Conservation (phyloP, 2,329 filamentous ascomycete genomes). For the Dendrostoma leiphaemia region DNA sequence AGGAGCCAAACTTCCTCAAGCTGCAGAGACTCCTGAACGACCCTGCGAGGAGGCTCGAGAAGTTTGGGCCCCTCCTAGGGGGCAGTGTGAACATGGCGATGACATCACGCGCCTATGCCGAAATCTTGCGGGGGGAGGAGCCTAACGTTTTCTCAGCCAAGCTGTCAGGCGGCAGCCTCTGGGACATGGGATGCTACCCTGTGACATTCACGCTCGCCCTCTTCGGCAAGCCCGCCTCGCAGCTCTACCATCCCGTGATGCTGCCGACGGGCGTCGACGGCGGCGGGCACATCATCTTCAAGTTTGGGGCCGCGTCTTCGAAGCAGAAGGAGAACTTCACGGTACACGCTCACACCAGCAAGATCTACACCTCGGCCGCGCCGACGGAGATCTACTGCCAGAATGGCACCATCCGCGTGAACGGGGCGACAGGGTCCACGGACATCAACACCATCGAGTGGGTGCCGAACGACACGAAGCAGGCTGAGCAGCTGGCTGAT, state of each 20-base stretch:
- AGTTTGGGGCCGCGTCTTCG: constrained; percentile 9
- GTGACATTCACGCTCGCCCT: constrained; percentile 14
- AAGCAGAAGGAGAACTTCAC: constrained; percentile 17
- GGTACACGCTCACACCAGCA: constrained; percentile 18
- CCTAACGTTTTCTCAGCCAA: constrained; percentile 18
- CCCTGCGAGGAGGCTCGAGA: constrained; percentile 8
- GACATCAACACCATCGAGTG: constrained; percentile 17
- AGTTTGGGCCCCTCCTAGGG: constrained; percentile 13
- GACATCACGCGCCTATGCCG: constrained; percentile 15
- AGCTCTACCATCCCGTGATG: constrained; percentile 15
- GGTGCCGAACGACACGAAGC: constrained; percentile 9
- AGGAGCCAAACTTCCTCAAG: constrained; percentile 18
- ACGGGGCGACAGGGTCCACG: constrained; percentile 15
- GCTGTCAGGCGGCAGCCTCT: constrained; percentile 13
- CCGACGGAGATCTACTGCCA: constrained; percentile 18
- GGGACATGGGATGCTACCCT: constrained; percentile 19
- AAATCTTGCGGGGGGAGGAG: constrained; percentile 15
- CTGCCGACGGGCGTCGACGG: constrained; percentile 17
- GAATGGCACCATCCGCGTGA: constrained; percentile 15
- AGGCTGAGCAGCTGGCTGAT: constrained; percentile 14
- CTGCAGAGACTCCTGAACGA: constrained; percentile 11
- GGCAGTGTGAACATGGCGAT: constrained; percentile 15
- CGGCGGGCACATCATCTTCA: constrained; percentile 13
- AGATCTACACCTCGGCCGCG: constrained; percentile 19
- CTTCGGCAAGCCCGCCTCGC: constrained; percentile 14